Evolutionary conservation across 2,329 filamentous ascomycete species (phyloP).

Genomic region (Colletotrichum sp.): DNA sequence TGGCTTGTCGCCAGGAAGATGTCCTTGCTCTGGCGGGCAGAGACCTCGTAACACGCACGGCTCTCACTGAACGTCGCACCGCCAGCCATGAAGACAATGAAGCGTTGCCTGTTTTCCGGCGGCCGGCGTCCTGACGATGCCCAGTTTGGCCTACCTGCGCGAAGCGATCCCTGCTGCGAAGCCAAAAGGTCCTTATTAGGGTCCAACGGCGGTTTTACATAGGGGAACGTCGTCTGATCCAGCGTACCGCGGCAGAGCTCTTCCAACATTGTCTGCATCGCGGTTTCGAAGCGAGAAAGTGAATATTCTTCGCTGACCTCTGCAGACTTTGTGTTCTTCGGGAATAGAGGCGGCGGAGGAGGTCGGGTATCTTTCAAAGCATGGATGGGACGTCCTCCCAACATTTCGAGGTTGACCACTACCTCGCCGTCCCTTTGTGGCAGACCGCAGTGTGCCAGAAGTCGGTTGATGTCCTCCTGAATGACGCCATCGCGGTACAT

Average conservation of each 20-base stretch:
- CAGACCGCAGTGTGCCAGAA: slow-evolving; percentile 83
- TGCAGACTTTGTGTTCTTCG: slow-evolving; percentile 62
- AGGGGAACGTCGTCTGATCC: slow-evolving; percentile 72
- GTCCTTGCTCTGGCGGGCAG: slow-evolving; percentile 75
- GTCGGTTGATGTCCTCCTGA: slow-evolving; percentile 80
- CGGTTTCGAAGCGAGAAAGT: slow-evolving; percentile 86
- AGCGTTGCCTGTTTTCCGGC: slow-evolving; percentile 82
- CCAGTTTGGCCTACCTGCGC: slow-evolving; percentile 94
- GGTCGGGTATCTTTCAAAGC: slow-evolving; percentile 78
- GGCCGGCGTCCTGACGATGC: slow-evolving; percentile 78
- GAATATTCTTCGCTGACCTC: slow-evolving; percentile 76
- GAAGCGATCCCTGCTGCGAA: slow-evolving; percentile 74
- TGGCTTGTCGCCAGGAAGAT: slow-evolving; percentile 90
- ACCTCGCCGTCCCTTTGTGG: slow-evolving; percentile 75
- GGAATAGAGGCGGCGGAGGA: slow-evolving; percentile 72
- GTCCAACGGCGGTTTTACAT: slow-evolving; percentile 73
- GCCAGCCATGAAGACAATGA: slow-evolving; percentile 94
- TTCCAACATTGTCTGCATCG: slow-evolving; percentile 83
- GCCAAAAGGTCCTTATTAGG: slow-evolving; percentile 63
- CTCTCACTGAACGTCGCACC: slow-evolving; percentile 94
- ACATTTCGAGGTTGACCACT: slow-evolving; percentile 78
- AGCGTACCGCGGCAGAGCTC: slow-evolving; percentile 70
- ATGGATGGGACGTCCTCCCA: slow-evolving; percentile 74
- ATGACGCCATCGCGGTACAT: slow-evolving; percentile 88
- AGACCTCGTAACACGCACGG: slow-evolving; percentile 86